These are phyloP conservation scores for Musa itinerans DNA, from an alignment of 176 grass and related monocot species.

Conservation along the genomic window DNA sequence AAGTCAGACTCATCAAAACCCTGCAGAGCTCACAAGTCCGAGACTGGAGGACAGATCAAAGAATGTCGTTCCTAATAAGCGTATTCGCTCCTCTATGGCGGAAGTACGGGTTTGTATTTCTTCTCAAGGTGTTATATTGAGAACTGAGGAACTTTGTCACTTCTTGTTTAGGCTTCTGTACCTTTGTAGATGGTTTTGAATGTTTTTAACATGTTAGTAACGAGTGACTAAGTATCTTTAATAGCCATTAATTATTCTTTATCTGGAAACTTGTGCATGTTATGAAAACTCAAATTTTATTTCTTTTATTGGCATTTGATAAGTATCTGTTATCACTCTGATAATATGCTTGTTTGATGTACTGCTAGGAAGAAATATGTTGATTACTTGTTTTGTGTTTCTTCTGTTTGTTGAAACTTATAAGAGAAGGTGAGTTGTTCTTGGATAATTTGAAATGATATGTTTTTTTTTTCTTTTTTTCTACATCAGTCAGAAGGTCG, in stretches of 20 bases:
- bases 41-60: constrained; percentile 53
- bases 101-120: constrained; percentile 63
- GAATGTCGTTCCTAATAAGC: constrained; percentile 48
- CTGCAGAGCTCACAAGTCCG: constrained; percentile 28
- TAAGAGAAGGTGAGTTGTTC: not conserved
- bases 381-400: not conserved
- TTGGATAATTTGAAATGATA: not conserved
- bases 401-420: not conserved
- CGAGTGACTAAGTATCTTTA: not conserved
- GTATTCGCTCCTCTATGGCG: constrained; percentile 49
- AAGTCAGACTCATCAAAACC: constrained; percentile 34
- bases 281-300: not conserved
- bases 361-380: not conserved
- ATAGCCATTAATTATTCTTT: not conserved
- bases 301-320: not conserved
- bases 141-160: not conserved
- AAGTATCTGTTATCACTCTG: not conserved
- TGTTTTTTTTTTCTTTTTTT: not conserved
- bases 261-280: not conserved
- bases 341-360: not conserved
- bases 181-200: not conserved
- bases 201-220: not conserved
- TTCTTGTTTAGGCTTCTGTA: not conserved
- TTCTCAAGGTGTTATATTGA: constrained; percentile 10
- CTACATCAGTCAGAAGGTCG: constrained; percentile 56